Evolutionary conservation across 108 stramenopile genomes (phyloP), one percentile per base, ranked within the genome.

Genomic region (Skeletonema marinoi): DNA sequence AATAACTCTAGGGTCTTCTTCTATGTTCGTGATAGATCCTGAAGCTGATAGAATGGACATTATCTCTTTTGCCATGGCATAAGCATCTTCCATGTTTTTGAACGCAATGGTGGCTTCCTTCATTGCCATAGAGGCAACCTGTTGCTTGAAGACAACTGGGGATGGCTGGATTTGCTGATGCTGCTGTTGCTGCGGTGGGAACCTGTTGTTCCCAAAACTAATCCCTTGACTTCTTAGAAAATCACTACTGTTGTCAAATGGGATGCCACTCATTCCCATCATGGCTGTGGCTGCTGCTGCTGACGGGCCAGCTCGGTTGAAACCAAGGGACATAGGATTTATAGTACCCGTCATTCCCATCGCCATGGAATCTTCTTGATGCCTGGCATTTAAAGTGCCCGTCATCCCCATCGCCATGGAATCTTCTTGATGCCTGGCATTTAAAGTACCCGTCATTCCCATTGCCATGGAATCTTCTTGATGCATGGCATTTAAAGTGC

Each of bases 101-200:
- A 80, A 80, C 30, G 79, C 67, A 19, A 19, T 65, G 31, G 59
- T 65, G 29, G 79, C 79, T 73, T 80, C 79, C 9, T 73, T 68
- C 79, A 80, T 80, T n/a, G 79, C 79, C 79, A 80, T 80, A 54
- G 72, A 19, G 19, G 79, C 79, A 30, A 80, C 79, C 69, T 80
- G 73, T 58, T 80, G 79, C 50, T 80, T 80, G 68, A 80, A 80
- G 1, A 65, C 48, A 36, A 72, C 79, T 32, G 68, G 66, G 50
- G 71, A 54, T 29, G 46, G 66, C 3, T 30, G 68, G 36, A 39
- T 60, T 33, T n/a, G n/a, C n/a, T n/a, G n/a, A n/a, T 56, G 50
- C 21, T 29, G 65, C 38, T 39, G 48, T 10, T 14, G 61, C 36
- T 41, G 36, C 13, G 51, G 19, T 29, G 33, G 70, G 3, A n/a